Conservation (phyloP, 1,284 basidiomycete genomes). For the Apiotrichum veenhuisii region DNA sequence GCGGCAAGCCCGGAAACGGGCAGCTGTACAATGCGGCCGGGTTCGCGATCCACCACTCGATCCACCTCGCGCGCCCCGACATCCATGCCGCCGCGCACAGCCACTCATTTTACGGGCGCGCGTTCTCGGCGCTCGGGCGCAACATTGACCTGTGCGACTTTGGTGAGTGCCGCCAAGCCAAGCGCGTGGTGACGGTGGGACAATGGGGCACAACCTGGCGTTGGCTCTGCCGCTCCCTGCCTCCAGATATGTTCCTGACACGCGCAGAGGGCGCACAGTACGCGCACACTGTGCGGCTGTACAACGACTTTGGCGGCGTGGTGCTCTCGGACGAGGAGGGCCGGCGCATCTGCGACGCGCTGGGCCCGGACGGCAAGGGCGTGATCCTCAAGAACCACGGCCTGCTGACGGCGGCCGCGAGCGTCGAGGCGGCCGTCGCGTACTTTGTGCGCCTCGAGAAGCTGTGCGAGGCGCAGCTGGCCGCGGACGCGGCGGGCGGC, state of each 20-base stretch:
- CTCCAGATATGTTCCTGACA: background rate
- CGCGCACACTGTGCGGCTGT: constrained; percentile 37
- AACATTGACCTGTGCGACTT: constrained; percentile 58
- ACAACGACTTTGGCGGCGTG: constrained; percentile 47
- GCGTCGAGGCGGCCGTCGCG: constrained; percentile 30
- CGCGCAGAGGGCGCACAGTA: constrained; percentile 28
- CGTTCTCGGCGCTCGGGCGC: constrained; percentile 60
- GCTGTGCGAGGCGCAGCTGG: constrained; percentile 34
- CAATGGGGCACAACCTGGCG: too few species aligned
- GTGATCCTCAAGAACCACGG: constrained; percentile 46
- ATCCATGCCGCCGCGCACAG: constrained; percentile 63
- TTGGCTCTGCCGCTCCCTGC: too few species aligned
- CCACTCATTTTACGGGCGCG: constrained; percentile 61
- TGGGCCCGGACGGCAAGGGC: constrained; percentile 44
- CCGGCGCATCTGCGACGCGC: constrained; percentile 41
- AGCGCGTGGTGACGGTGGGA: background rate
- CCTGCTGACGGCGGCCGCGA: constrained; percentile 23
- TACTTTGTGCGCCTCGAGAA: constrained; percentile 32
- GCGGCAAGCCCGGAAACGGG: constrained; percentile 34
- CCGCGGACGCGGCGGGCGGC: constrained; percentile 34
- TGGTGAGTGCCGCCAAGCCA: constrained; percentile 38
- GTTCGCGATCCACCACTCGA: constrained; percentile 57
- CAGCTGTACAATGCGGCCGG: constrained; percentile 52
- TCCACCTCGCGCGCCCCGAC: constrained; percentile 60
- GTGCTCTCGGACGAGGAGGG: constrained; percentile 49